Conservation (phyloP, 2,329 filamentous ascomycete species). For the Drechslerella coelobrocha region DNA sequence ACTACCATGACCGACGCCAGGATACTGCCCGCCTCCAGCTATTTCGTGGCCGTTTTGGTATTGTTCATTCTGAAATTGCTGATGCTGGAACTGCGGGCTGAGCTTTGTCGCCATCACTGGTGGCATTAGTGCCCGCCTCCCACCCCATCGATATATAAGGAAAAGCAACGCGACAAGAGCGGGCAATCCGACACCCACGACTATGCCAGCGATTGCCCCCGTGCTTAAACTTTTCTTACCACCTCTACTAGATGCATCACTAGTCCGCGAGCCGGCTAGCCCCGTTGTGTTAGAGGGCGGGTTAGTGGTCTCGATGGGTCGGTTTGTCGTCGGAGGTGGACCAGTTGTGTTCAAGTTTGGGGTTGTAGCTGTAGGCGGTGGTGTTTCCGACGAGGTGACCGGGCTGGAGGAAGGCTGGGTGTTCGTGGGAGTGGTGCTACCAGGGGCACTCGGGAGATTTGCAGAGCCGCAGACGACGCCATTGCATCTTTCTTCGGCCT, state of each 20-base stretch:
- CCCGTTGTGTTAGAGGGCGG: not conserved
- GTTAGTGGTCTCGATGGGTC: too few species aligned
- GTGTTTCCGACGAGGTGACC: not conserved
- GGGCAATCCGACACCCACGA: conserved; percentile 6
- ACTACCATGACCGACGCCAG: too few species aligned
- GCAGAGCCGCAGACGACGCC: not conserved
- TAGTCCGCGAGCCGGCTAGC: too few species aligned
- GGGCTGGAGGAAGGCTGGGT: not conserved
- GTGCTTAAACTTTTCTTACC: conserved; percentile 17
- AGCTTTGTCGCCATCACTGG: not conserved
- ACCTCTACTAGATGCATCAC: too few species aligned
- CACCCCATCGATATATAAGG: conserved; percentile 16
- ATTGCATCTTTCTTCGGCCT: not conserved
- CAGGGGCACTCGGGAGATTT: not conserved
- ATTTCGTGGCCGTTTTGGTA: conserved; percentile 28
- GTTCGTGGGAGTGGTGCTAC: not conserved
- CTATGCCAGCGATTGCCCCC: conserved; percentile 8
- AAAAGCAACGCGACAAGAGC: conserved; percentile 4
- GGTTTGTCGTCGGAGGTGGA: too few species aligned
- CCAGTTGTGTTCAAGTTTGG: too few species aligned
- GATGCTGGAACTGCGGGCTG: not conserved
- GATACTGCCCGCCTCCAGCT: conserved; percentile 14
- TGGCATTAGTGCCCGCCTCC: not conserved
- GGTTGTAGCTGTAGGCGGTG: not conserved
- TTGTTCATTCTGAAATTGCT: conserved; percentile 9